These are phyloP conservation scores for Hydrangea macrophylla DNA, from an alignment of 148 eudicot species.

Conservation along the genomic window DNA sequence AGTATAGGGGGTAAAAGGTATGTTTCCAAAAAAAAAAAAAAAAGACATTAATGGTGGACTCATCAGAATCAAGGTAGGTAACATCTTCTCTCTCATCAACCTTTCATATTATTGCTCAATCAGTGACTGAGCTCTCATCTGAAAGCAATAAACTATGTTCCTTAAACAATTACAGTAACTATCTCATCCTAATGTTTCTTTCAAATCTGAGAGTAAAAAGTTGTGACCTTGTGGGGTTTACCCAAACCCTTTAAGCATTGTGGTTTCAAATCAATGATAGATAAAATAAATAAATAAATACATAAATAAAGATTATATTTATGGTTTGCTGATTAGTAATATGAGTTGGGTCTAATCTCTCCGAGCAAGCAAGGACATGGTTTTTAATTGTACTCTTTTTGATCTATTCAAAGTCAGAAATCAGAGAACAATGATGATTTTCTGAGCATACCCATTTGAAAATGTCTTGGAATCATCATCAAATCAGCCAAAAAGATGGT, in stretches of 20 bases:
- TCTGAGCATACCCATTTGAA: constrained; percentile 49
- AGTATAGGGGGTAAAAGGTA: constrained; percentile 12
- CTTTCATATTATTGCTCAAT: constrained; percentile 9
- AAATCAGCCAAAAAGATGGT: constrained; percentile 37
- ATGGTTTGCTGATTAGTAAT: not conserved
- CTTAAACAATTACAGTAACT: not conserved
- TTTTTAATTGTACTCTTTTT: constrained; percentile 4
- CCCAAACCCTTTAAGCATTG: not conserved
- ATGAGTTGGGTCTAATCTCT: not conserved
- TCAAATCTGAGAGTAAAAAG: not conserved
- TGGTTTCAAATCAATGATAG: not conserved
- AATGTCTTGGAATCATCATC: constrained; percentile 43
- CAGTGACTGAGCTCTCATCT: constrained; percentile 1
- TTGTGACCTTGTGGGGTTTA: not conserved
- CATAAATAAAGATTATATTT: too few relatives aligned
- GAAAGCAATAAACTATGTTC: not conserved
- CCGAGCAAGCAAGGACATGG: constrained; percentile 2
- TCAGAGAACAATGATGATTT: constrained; percentile 27
- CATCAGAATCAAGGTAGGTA: constrained; percentile 21
- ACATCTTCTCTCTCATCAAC: not conserved
- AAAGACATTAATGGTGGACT: constrained; percentile 11
- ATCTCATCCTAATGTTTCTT: not conserved
- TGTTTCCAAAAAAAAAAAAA: too few relatives aligned
- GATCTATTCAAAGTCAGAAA: constrained; percentile 24
- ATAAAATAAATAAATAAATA: not conserved